Base-by-base conservation (phyloP, 495 filamentous ascomycete genomes). In the Entonaema liquescens region DNA sequence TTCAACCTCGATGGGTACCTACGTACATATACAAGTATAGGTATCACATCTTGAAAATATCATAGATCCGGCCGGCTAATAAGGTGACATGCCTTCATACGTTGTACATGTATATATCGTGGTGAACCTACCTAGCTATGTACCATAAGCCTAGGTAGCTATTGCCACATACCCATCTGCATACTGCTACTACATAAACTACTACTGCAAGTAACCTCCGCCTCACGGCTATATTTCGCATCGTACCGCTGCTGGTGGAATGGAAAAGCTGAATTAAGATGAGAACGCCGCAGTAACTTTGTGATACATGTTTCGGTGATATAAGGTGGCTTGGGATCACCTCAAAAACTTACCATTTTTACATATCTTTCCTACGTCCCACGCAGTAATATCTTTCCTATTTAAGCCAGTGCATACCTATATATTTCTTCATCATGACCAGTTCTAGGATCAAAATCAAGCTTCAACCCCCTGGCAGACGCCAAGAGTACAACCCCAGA, bases 191-290 rank as follows among this genome's bases (percentile, higher is more conserved):
- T 33, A 7, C 31, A 33, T 33, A 47, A 11, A 35, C 11, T 42
- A 40, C 57, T 71, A 66, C 62, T 67, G 69, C 69, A 29, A 66
- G 23, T 17, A 67, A 64, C 69, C 69, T 71, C 66, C 53, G 53
- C 50, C 54, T 71, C 38, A 33, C 52, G 57, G 62, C 63, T 55
- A 52, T 67, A 71, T 67, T 59, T 71, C 35, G 62, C 68, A 57
- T 65, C 53, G 68, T 71, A 57, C 23, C 19, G 65, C 68, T 33
- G 23, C 38, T 9, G 26, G 15, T 53, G 29, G 25, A 29, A n/a
- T 53, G 15, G 49, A 17, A 25, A 25, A 23, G 49, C 49, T 53
- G 25, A 17, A 47, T 44, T 59, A 26, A 33, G 44, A 62, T 44
- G 17, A 47, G 21, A 47, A 47, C 42, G 17, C 42, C 42, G 17